Percentiles rank a stretch among this genome's conserved stretches.
phyloP scores from a whole-genome alignment of 768 basidiomycete genomes.

The Lactifluus hygrophoroides region DNA sequence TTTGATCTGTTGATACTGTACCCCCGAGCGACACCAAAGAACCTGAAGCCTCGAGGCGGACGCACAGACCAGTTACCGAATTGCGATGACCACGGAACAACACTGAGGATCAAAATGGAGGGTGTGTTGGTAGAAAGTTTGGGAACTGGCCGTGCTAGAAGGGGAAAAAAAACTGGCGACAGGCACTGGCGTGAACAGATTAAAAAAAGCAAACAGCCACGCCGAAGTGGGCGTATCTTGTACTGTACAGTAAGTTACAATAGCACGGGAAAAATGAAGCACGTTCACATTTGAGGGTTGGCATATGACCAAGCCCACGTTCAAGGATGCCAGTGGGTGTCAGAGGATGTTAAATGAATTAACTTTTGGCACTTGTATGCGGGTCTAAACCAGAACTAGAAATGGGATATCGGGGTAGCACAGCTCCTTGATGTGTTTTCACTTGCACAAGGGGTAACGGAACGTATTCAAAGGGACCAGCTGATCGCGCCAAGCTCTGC shows the following conservation, averaged over 20 bases:
- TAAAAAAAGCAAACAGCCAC: background rate
- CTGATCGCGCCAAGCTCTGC: background rate
- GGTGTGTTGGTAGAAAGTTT: background rate
- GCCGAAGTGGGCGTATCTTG: background rate
- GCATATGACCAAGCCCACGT: background rate
- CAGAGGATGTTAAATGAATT: background rate
- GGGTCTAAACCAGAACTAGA: background rate
- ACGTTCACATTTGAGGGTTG: background rate
- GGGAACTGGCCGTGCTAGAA: background rate
- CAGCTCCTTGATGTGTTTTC: background rate
- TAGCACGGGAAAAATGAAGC: background rate
- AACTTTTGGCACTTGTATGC: background rate
- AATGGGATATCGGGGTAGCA: background rate
- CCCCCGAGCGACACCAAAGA: background rate
- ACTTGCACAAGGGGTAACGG: constrained; percentile 8
- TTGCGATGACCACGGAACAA: background rate
- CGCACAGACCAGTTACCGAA: background rate
- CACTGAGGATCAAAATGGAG: background rate
- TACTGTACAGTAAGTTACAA: too few relatives aligned
- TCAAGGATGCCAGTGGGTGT: background rate
- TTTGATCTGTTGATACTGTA: background rate
- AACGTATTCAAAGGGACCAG: constrained; percentile 1
- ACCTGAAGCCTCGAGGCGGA: constrained; percentile 3
- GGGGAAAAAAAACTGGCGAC: background rate
- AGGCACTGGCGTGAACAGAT: background rate